These are phyloP conservation scores for Polyplosphaeria fusca DNA, from an alignment of 495 filamentous ascomycete species.

Conservation along the genomic window DNA sequence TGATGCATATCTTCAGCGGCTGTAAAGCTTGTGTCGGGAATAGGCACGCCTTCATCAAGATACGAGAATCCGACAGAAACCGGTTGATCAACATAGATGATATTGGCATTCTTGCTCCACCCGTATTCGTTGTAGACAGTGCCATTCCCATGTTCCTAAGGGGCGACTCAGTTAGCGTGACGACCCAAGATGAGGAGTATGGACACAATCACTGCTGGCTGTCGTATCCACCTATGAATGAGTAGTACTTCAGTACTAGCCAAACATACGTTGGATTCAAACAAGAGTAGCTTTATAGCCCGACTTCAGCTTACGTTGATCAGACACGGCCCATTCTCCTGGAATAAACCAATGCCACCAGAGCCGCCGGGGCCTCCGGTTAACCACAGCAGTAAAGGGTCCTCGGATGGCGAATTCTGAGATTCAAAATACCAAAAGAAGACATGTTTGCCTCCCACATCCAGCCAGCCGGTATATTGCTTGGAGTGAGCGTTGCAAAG, in stretches of 20 bases:
- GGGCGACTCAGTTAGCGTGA: no score
- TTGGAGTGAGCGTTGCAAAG: slow-evolving; percentile 42
- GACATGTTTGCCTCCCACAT: slow-evolving; percentile 26
- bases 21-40: slow-evolving; percentile 19
- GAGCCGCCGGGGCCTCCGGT: slow-evolving; percentile 33
- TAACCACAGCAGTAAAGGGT: slow-evolving; percentile 47
- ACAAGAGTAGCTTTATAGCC: no score
- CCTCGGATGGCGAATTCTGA: slow-evolving; percentile 46
- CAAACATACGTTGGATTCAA: no score
- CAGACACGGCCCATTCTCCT: slow-evolving; percentile 29
- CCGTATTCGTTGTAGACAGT: slow-evolving; percentile 29
- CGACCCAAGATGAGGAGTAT: no score
- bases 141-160: slow-evolving; percentile 29
- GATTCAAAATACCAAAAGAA: slow-evolving; percentile 49
- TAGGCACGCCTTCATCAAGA: slow-evolving; percentile 24
- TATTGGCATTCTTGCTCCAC: slow-evolving; percentile 23
- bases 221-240: no score
- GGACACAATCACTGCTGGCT: no score
- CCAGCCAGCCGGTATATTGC: slow-evolving; percentile 45
- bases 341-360: slow-evolving; percentile 33
- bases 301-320: no score
- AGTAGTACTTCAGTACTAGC: no score
- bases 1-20: slow-evolving; percentile 42
- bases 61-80: slow-evolving; percentile 26
- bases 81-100: slow-evolving; percentile 27